Percentiles rank a stretch among this genome's conserved stretches.
Conservation (phyloP, 495 filamentous ascomycete species). For the Penicillium pancosmium region DNA sequence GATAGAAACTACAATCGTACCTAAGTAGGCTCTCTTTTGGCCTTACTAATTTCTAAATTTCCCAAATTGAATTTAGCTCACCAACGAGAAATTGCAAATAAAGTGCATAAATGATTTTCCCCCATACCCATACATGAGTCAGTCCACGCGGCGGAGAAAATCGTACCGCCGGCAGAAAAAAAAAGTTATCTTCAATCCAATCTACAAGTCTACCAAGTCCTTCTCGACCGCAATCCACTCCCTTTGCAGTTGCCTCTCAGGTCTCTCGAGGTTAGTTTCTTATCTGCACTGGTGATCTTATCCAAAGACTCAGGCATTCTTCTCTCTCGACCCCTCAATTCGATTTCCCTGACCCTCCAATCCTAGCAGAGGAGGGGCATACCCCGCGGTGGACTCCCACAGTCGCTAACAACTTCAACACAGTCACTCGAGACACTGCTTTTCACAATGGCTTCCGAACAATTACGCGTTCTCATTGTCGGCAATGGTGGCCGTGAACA, state of each 20-base stretch:
- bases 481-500: slow-evolving; percentile 95
- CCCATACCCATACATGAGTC: background rate
- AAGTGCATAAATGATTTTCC: background rate
- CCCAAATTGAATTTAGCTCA: too few species aligned
- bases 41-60: too few species aligned
- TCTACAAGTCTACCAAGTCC: slow-evolving; percentile 12
- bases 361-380: slow-evolving; percentile 26
- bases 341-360: background rate
- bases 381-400: slow-evolving; percentile 32
- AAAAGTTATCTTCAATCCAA: slow-evolving; percentile 23
- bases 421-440: slow-evolving; percentile 39
- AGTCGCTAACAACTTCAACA: slow-evolving; percentile 24
- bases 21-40: too few species aligned
- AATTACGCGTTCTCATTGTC: slow-evolving; percentile 73
- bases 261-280: slow-evolving; percentile 38
- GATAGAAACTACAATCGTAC: too few species aligned
- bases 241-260: slow-evolving; percentile 34
- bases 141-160: slow-evolving; percentile 30
- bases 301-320: background rate
- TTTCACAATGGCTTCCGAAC: slow-evolving; percentile 46
- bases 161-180: slow-evolving; percentile 33
- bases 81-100: too few species aligned
- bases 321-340: slow-evolving; percentile 1
- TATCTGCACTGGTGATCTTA: too few species aligned
- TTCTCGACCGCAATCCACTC: slow-evolving; percentile 16